A percentile compares a stretch with the other conserved stretches of the same genome.
Evolutionary conservation across 2,329 filamentous ascomycete genomes (phyloP).

Genomic region (Paracoccidioides brasiliensis): DNA sequence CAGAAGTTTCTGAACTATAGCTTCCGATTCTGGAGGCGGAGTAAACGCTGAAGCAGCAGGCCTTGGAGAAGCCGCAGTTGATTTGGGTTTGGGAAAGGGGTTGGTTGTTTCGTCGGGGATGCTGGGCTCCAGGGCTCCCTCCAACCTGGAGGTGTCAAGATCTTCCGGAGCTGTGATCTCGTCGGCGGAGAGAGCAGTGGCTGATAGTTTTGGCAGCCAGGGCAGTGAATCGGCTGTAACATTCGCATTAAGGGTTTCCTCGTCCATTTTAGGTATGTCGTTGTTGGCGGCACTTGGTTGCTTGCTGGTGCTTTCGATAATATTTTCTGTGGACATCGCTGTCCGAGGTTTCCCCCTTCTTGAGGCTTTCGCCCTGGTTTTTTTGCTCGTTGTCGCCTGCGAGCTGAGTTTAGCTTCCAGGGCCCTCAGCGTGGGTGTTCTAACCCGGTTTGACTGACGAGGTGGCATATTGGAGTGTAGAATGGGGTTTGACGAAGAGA

Average conservation of each 20-base stretch:
- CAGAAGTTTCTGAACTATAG: slow-evolving; percentile 9
- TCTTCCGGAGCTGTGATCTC: background rate
- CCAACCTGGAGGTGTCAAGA: background rate
- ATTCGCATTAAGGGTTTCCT: background rate
- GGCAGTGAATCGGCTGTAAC: background rate
- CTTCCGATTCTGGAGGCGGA: slow-evolving; percentile 2
- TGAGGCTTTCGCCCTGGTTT: background rate
- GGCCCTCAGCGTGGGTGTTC: slow-evolving; percentile 20
- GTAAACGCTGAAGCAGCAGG: slow-evolving; percentile 4
- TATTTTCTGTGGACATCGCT: background rate
- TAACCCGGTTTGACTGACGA: slow-evolving; percentile 15
- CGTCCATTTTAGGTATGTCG: background rate
- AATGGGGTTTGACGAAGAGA: background rate
- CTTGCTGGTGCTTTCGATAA: background rate
- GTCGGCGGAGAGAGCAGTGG: background rate
- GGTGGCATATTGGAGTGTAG: background rate
- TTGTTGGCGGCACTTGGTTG: background rate
- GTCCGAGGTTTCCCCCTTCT: background rate
- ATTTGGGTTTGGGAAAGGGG: background rate
- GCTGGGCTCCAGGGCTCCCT: too few relatives aligned
- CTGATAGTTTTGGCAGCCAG: background rate
- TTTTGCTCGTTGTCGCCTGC: background rate
- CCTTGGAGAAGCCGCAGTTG: background rate
- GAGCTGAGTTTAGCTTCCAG: slow-evolving; percentile 15
- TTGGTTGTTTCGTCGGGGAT: background rate